Evolutionary conservation across 306 rosid species (phyloP).

Genomic region (Prunus persica): DNA sequence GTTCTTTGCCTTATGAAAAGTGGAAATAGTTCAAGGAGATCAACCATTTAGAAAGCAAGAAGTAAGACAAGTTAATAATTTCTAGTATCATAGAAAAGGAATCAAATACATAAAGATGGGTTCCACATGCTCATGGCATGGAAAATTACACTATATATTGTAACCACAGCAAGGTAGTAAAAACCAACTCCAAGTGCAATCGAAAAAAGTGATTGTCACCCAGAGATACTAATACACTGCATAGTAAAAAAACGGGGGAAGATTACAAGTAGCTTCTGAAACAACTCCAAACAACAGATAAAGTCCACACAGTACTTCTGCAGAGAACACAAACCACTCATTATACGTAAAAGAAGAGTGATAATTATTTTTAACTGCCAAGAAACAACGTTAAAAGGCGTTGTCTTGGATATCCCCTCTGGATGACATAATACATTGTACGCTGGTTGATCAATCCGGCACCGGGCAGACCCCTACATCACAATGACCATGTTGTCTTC

Average conservation of each 20-base stretch:
- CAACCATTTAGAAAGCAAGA: conserved; percentile 8
- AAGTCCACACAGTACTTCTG: conserved; percentile 10
- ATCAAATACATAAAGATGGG: background rate
- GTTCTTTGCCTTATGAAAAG: conserved; percentile 7
- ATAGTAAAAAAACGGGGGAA: conserved; percentile 7
- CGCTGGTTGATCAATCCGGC: conserved; percentile 23
- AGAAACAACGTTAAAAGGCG: conserved; percentile 87
- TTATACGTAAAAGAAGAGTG: conserved; percentile 19
- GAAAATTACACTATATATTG: background rate
- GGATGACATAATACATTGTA: conserved; percentile 25
- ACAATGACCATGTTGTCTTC: conserved; percentile 29
- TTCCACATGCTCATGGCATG: background rate
- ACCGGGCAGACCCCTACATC: conserved; percentile 17
- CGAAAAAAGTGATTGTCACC: conserved; percentile 59
- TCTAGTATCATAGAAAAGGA: background rate
- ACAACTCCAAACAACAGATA: conserved; percentile 11
- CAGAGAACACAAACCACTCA: conserved; percentile 13
- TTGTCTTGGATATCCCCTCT: conserved; percentile 52
- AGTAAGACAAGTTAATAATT: background rate
- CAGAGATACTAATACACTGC: conserved; percentile 9
- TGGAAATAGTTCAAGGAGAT: background rate
- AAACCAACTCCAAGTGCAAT: conserved; percentile 42
- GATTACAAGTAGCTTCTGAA: background rate
- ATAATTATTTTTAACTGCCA: conserved; percentile 44
- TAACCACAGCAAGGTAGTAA: background rate